Conservation (phyloP, 306 rosid genomes). For the Urtica urens region DNA sequence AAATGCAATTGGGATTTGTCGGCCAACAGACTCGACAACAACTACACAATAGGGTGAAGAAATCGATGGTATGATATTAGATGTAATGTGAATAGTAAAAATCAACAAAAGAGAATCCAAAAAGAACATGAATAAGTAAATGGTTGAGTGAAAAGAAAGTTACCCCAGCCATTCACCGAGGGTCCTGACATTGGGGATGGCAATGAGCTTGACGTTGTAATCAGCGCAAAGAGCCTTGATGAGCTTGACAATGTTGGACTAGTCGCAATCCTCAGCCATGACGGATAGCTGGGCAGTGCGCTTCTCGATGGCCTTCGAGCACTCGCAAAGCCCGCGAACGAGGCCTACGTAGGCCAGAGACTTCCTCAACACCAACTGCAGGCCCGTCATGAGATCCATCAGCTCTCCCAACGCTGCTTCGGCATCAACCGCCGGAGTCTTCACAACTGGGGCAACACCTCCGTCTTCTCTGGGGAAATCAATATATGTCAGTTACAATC, state of each 20-base stretch:
- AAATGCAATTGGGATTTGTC: constrained; percentile 79
- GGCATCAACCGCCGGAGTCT: constrained; percentile 21
- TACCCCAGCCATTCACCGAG: constrained; percentile 98
- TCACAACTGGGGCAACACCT: constrained; percentile 33
- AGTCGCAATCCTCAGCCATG: constrained; percentile 79
- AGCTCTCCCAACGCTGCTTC: constrained; percentile 36
- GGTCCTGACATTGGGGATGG: constrained; percentile 73
- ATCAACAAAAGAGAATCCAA: too few relatives aligned
- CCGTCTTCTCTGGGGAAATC: constrained; percentile 15
- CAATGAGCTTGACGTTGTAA: too few relatives aligned
- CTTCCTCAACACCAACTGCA: constrained; percentile 75
- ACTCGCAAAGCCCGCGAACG: too few relatives aligned
- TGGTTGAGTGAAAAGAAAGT: constrained; percentile 33
- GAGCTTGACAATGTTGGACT: too few relatives aligned
- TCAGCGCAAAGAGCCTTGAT: constrained; percentile 78
- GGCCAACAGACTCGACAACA: constrained; percentile 73
- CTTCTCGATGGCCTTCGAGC: constrained; percentile 72
- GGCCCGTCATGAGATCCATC: constrained; percentile 42
- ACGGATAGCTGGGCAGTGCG: constrained; percentile 75
- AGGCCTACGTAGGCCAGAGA: constrained; percentile 83
- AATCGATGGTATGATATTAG: too few relatives aligned
- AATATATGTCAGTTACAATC: too few relatives aligned
- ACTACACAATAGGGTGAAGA: constrained; percentile 77
- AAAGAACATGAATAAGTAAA: too few relatives aligned
- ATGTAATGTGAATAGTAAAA: too few relatives aligned